These are phyloP conservation scores for Trichoderma citrinoviride DNA, from an alignment of 2,329 filamentous ascomycete genomes.

Conservation along the genomic window DNA sequence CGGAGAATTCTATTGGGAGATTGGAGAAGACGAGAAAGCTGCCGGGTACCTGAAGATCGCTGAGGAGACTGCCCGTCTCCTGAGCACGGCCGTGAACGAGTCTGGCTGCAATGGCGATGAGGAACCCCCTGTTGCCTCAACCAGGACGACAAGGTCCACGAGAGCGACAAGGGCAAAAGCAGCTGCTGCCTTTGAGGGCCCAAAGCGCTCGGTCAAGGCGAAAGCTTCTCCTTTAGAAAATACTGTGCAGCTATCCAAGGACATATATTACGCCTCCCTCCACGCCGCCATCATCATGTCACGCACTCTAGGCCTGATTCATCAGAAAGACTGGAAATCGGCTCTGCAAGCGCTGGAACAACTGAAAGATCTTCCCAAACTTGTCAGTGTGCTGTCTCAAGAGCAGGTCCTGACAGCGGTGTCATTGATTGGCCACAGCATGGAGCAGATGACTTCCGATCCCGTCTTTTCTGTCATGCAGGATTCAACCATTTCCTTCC, in stretches of 20 bases:
- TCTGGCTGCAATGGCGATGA: constrained; percentile 17
- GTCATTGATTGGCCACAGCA: constrained; percentile 64
- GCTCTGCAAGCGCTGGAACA: constrained; percentile 56
- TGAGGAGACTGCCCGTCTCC: constrained; percentile 45
- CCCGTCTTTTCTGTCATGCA: constrained; percentile 86
- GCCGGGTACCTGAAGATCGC: constrained; percentile 46
- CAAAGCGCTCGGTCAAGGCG: constrained; percentile 24
- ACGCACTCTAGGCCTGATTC: constrained; percentile 46
- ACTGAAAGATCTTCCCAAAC: constrained; percentile 45
- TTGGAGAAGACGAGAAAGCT: constrained; percentile 46
- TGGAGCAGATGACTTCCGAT: constrained; percentile 71
- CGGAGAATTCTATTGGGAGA: constrained; percentile 53
- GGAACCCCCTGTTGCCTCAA: constrained; percentile 5
- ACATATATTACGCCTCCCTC: constrained; percentile 39
- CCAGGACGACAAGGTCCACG: constrained; percentile 27
- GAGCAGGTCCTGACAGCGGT: constrained; percentile 64
- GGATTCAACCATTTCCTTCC: constrained; percentile 88
- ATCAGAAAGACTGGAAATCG: constrained; percentile 54
- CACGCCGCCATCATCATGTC: constrained; percentile 38
- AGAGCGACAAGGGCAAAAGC: constrained; percentile 26
- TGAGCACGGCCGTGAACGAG: constrained; percentile 30
- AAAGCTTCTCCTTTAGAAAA: constrained; percentile 25
- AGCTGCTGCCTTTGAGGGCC: neutral
- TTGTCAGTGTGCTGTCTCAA: constrained; percentile 40
- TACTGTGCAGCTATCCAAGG: constrained; percentile 29